phyloP scores from a whole-genome alignment of 108 stramenopile species.

The Cyclotella cryptica region DNA sequence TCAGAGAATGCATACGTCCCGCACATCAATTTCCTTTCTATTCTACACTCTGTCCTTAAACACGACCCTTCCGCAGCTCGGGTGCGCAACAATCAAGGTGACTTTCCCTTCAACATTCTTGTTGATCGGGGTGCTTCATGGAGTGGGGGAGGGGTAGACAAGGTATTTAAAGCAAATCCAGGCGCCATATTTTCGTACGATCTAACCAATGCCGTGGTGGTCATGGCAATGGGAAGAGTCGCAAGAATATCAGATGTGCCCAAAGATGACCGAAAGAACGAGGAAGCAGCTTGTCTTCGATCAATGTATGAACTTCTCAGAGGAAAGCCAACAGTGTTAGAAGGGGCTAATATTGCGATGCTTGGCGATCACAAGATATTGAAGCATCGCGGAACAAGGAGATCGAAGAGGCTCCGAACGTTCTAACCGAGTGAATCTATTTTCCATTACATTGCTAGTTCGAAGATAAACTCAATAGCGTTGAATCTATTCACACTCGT shows the following conservation, averaged over 20 bases:
- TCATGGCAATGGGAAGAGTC: conserved; percentile 6
- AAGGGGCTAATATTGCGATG: conserved; percentile 8
- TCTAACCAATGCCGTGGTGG: conserved; percentile 11
- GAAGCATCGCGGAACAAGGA: background rate
- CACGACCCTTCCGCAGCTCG: conserved; percentile 2
- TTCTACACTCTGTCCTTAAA: conserved; percentile 13
- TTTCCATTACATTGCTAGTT: background rate
- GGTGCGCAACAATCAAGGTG: conserved; percentile 8
- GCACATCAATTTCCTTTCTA: background rate
- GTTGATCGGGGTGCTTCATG: conserved; percentile 23
- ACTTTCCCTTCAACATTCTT: conserved; percentile 27
- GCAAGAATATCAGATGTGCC: background rate
- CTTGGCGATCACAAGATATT: background rate
- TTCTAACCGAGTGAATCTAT: background rate
- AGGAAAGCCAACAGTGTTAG: conserved; percentile 24
- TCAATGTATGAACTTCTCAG: conserved; percentile 20
- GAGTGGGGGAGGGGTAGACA: conserved; percentile 20
- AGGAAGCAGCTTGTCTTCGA: conserved; percentile 18
- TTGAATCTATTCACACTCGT: too few relatives aligned
- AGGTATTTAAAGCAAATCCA: conserved; percentile 26
- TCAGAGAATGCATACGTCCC: background rate
- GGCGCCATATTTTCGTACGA: conserved; percentile 24
- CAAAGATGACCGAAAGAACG: background rate
- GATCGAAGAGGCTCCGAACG: conserved; percentile 2
- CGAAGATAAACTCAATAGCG: background rate